Conservation (phyloP, 768 basidiomycete species). For the Boletus bicolor region DNA sequence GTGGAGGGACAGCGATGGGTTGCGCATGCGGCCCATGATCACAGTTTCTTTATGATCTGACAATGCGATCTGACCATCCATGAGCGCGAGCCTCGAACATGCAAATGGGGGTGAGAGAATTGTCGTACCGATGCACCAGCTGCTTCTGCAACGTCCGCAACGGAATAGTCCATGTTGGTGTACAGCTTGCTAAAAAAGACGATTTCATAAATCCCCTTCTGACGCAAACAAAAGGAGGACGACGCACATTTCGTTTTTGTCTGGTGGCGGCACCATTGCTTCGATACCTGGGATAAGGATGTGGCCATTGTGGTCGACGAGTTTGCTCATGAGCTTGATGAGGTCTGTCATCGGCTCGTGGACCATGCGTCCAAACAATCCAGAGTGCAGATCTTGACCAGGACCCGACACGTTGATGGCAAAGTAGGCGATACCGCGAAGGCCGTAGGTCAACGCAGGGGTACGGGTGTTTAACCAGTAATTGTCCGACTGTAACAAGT, state of each 20-base stretch:
- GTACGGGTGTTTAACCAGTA: constrained; percentile 89
- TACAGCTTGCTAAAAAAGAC: constrained; percentile 54
- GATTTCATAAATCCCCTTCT: neutral
- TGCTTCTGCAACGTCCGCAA: constrained; percentile 69
- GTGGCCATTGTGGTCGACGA: constrained; percentile 73
- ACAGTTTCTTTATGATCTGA: constrained; percentile 72
- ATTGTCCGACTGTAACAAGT: constrained; percentile 68
- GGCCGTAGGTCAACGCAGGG: constrained; percentile 80
- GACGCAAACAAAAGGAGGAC: neutral
- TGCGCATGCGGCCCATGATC: constrained; percentile 93
- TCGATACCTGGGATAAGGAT: constrained; percentile 90
- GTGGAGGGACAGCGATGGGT: constrained; percentile 85
- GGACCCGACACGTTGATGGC: constrained; percentile 81
- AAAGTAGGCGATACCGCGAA: constrained; percentile 87
- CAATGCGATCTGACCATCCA: constrained; percentile 49
- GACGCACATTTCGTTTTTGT: constrained; percentile 65
- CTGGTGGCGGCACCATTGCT: constrained; percentile 74
- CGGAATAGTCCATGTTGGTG: constrained; percentile 67
- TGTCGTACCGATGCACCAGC: constrained; percentile 57
- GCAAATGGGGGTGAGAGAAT: neutral
- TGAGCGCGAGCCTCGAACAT: neutral
- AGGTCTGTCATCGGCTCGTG: constrained; percentile 96
- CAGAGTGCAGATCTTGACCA: constrained; percentile 85
- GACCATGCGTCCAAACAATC: constrained; percentile 77
- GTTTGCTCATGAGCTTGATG: constrained; percentile 75